Conservation (phyloP, 306 rosid genomes). For the Sophora flavescens region DNA sequence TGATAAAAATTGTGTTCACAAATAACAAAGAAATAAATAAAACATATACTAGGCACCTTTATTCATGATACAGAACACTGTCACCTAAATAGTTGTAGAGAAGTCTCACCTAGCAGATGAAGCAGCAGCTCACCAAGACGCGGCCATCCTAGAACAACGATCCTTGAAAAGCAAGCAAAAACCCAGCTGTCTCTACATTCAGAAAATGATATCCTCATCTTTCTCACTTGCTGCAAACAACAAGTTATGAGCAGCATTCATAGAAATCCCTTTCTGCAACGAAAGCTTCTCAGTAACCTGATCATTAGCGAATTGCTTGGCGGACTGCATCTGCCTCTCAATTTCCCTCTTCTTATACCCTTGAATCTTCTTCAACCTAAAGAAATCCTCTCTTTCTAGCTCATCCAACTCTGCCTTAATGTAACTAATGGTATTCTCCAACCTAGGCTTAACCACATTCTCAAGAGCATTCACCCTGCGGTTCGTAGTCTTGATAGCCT, state of each 20-base stretch:
- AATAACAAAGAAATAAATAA: conserved; percentile 45
- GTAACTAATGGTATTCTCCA: conserved; percentile 88
- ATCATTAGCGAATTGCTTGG: conserved; percentile 61
- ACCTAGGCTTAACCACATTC: conserved; percentile 87
- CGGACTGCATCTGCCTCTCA: conserved; percentile 65
- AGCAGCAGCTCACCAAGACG: conserved; percentile 18
- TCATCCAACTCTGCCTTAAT: conserved; percentile 95
- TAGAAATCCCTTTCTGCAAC: conserved; percentile 65
- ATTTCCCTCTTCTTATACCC: conserved; percentile 59
- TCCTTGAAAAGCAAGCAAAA: conserved; percentile 37
- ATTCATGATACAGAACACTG: conserved; percentile 49
- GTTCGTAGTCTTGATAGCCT: too few relatives aligned
- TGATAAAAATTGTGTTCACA: conserved; percentile 35
- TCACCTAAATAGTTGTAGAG: conserved; percentile 42
- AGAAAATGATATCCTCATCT: conserved; percentile 88
- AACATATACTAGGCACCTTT: conserved; percentile 44
- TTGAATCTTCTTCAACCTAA: conserved; percentile 72
- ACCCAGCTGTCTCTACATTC: conserved; percentile 44
- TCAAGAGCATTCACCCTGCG: conserved; percentile 68
- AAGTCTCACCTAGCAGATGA: conserved; percentile 12
- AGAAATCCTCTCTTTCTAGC: conserved; percentile 96
- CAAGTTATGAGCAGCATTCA: conserved; percentile 63
- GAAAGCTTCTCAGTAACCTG: conserved; percentile 65
- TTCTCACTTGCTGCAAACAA: conserved; percentile 63
- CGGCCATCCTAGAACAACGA: too few relatives aligned